A percentile compares a stretch with the other conserved stretches of the same genome.
These are phyloP conservation scores for Pseudocercospora fuligena DNA, from an alignment of 2,329 filamentous ascomycete species.

Conservation along the genomic window DNA sequence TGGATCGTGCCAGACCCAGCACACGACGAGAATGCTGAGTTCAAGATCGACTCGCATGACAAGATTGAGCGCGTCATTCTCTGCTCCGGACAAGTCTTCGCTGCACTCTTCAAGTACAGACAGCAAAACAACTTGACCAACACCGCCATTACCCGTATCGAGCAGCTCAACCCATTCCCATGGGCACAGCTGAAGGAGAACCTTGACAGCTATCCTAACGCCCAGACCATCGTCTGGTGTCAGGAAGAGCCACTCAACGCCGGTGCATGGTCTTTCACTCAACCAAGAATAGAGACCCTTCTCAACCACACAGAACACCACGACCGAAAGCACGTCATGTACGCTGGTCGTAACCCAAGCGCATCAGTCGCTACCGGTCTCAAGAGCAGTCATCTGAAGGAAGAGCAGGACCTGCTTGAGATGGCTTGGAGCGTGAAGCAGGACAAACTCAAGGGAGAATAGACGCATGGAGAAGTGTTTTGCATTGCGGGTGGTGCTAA, in stretches of 20 bases:
- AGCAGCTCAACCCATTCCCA: slow-evolving; percentile 98
- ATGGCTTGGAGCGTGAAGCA: slow-evolving; percentile 67
- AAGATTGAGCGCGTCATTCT: slow-evolving; percentile 93
- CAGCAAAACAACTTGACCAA: slow-evolving; percentile 84
- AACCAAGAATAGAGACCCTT: slow-evolving; percentile 94
- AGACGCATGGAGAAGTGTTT: slow-evolving; percentile 29
- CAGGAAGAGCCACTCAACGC: slow-evolving; percentile 98
- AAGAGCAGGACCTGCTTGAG: slow-evolving; percentile 82
- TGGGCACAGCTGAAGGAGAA: slow-evolving; percentile 97
- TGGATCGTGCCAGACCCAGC: slow-evolving; percentile 94
- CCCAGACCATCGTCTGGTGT: slow-evolving; percentile 94
- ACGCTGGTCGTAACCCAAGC: slow-evolving; percentile 90
- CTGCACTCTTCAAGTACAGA: slow-evolving; percentile 87
- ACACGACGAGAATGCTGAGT: slow-evolving; percentile 68
- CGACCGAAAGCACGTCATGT: slow-evolving; percentile 94
- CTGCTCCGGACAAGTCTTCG: slow-evolving; percentile 93
- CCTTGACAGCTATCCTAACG: slow-evolving; percentile 94
- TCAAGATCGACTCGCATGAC: slow-evolving; percentile 73
- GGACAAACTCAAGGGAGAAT: slow-evolving; percentile 70
- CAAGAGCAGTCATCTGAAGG: slow-evolving; percentile 86
- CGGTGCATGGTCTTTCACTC: slow-evolving; percentile 95
- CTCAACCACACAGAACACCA: slow-evolving; percentile 92
- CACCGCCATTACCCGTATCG: slow-evolving; percentile 90
- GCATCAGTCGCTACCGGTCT: slow-evolving; percentile 92
- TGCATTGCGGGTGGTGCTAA: not conserved